A percentile compares a stretch with the other conserved stretches of the same genome.
These are phyloP conservation scores for Acanthochlamys bracteata DNA, from an alignment of 106 monocot species.

Conservation along the genomic window DNA sequence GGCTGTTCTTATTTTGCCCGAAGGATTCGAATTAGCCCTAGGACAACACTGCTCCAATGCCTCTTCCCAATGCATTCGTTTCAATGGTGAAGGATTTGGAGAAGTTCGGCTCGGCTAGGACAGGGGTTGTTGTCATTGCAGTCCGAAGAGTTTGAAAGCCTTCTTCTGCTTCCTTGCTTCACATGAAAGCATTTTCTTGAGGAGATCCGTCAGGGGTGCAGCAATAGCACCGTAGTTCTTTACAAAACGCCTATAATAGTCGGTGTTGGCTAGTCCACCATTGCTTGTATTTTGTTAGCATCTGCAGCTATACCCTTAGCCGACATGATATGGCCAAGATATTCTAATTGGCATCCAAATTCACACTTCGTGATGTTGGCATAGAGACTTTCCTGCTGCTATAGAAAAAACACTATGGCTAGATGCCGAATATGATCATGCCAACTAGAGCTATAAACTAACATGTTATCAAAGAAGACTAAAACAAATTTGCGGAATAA, in stretches of 20 bases:
- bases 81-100: too few relatives aligned
- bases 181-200: neutral
- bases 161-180: too few relatives aligned
- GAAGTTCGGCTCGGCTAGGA: too few relatives aligned
- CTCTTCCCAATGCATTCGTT: too few relatives aligned
- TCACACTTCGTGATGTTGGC: neutral
- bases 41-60: constrained; percentile 3
- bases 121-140: too few relatives aligned
- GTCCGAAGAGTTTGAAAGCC: too few relatives aligned
- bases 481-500: neutral
- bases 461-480: too few relatives aligned
- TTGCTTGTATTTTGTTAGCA: neutral
- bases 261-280: neutral
- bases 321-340: constrained; percentile 1
- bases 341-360: neutral
- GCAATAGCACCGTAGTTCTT: neutral
- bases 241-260: neutral
- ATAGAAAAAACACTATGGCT: neutral
- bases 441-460: neutral
- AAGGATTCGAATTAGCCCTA: too few relatives aligned
- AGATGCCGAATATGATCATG: neutral
- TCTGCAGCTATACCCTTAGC: neutral
- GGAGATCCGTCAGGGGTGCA: neutral
- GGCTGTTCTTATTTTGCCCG: too few relatives aligned
- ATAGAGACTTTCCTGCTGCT: neutral